Base-by-base conservation (phyloP, 352 stramenopile genomes). In the Phytophthora chlamydospora region DNA sequence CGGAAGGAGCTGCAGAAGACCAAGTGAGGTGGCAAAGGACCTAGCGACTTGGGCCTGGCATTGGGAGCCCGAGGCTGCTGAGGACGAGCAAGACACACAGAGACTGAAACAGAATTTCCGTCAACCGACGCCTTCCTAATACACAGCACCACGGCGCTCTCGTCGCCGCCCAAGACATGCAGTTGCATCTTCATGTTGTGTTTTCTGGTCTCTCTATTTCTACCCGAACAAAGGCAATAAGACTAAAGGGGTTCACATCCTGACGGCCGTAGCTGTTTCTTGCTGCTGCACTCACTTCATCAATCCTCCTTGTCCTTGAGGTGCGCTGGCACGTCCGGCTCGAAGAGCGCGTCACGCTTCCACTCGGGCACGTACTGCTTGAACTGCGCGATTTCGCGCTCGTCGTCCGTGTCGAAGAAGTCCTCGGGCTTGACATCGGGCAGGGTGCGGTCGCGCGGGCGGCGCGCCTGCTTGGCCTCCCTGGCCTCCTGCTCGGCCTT, bases 1-100 rank as follows among this genome's bases (percentile, higher is more conserved):
- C 85, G 90, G 49, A 90, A 90, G 68, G 87, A 97, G 59, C 75
- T 97, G 44, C 77, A 92, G 60, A 95, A 96, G 76, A 77, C 76
- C 63, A 90, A 88, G 63, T 95, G 81, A 51, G 42, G 0, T 3
- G 34, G 16, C 19, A 9, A 21, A 6, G 44, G 32, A 11, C 11
- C 9, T 10, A 32, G 10, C 2, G 13, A 38, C 21, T 12, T 24
- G 21, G 21, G 21, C 21, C 21, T 24, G 21, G 21, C 21, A 24
- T 24, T 24, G 21, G 1, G 21, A 24, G 21, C 21, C 21, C 1
- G 21, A 3, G 43, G 10, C 32, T 13, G 14, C 21, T 27, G 16
- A 40, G 44, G 24, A 35, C 32, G 17, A 24, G 36, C 13, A 33
- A 29, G 44, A 40, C 21, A 40, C 21, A 24, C 21, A 24, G 21